Conservation (phyloP, 768 basidiomycete species). For the Chalciporus piperatus region DNA sequence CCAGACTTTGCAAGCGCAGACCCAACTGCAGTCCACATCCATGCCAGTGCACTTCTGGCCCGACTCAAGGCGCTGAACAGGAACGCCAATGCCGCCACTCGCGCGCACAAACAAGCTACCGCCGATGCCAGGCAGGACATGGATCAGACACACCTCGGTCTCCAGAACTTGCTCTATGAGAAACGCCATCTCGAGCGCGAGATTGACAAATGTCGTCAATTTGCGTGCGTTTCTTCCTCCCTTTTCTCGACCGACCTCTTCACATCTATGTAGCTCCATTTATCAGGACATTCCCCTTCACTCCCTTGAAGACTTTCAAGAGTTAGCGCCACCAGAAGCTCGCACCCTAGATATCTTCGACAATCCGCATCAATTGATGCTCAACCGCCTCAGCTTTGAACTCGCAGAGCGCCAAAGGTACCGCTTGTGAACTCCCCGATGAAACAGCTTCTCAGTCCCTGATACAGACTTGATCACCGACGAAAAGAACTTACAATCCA, state of each 20-base stretch:
- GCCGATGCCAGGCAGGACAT: constrained; percentile 78
- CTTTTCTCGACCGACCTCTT: not conserved
- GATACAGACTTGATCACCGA: constrained; percentile 63
- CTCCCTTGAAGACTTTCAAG: constrained; percentile 61
- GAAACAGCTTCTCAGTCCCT: constrained; percentile 3
- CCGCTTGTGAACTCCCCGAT: constrained; percentile 13
- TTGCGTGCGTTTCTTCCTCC: constrained; percentile 57
- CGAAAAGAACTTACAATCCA: constrained; percentile 64
- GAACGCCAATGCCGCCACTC: constrained; percentile 66
- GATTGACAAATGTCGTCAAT: constrained; percentile 90
- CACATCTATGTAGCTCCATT: constrained; percentile 55
- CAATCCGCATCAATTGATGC: constrained; percentile 81
- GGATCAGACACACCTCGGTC: constrained; percentile 84
- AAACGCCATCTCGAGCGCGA: constrained; percentile 87
- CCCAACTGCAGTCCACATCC: constrained; percentile 48
- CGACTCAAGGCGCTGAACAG: constrained; percentile 80
- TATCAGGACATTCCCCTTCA: constrained; percentile 86
- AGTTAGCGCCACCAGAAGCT: constrained; percentile 66
- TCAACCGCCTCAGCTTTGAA: constrained; percentile 84
- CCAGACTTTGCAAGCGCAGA: constrained; percentile 45
- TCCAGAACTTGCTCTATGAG: constrained; percentile 87
- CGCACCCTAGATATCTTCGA: constrained; percentile 57
- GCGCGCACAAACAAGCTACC: constrained; percentile 68
- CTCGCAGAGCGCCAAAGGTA: constrained; percentile 86
- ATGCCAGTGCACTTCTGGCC: constrained; percentile 73